These are phyloP conservation scores for Clarkia xantiana DNA, from an alignment of 345 rosid species.

Conservation along the genomic window DNA sequence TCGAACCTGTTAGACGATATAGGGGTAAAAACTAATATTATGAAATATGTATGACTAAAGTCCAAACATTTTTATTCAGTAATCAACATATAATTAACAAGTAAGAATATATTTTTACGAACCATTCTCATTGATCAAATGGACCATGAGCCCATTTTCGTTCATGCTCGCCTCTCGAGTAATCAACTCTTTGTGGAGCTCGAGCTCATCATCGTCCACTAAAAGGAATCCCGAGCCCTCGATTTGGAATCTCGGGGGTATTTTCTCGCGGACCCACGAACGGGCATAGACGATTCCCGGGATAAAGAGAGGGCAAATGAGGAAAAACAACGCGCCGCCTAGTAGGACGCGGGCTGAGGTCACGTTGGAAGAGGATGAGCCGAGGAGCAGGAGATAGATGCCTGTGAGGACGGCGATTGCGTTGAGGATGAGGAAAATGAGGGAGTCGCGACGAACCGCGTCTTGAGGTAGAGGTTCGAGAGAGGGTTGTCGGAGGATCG, in stretches of 20 bases:
- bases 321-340: conserved; percentile 56
- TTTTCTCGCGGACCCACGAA: conserved; percentile 44
- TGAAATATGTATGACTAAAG: too few species aligned
- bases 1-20: too few species aligned
- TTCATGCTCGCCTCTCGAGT: conserved; percentile 24
- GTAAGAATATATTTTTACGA: too few species aligned
- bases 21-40: too few species aligned
- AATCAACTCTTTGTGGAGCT: conserved; percentile 61
- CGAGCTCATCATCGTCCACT: conserved; percentile 73
- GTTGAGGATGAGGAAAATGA: conserved; percentile 60
- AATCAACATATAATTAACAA: too few species aligned
- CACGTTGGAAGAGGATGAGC: conserved; percentile 22
- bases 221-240: conserved; percentile 59
- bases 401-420: conserved; percentile 56
- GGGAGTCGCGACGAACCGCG: conserved; percentile 54
- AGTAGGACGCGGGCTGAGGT: conserved; percentile 38
- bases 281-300: conserved; percentile 76
- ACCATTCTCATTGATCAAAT: too few species aligned
- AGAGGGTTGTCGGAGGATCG: conserved; percentile 77
- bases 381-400: conserved; percentile 58
- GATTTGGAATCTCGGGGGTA: conserved; percentile 51
- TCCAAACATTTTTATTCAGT: too few species aligned
- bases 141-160: conserved; percentile 14
- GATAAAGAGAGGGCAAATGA: conserved; percentile 52
- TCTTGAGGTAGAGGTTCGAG: conserved; percentile 64